Base-by-base conservation (phyloP, 2,329 filamentous ascomycete species). In the Tolypocladium sp. region DNA sequence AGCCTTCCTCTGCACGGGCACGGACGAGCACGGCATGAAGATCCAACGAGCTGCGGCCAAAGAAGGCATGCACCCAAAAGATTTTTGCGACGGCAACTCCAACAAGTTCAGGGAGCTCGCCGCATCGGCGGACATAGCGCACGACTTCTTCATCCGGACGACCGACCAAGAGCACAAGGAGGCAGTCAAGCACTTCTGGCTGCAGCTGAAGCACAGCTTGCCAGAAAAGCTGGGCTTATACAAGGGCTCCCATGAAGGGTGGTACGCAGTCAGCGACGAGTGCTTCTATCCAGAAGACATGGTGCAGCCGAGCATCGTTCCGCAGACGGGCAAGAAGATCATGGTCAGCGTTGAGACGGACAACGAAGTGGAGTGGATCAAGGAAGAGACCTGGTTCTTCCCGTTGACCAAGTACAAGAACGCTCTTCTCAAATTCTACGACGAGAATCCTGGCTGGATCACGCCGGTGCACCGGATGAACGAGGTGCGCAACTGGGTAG, bases 11-110 rank as follows among this genome's bases (percentile, higher is more conserved):
- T 87, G 89, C 67, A 99, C 94, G 1, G 94, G 94, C 60, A 97
- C 92, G 41, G 94, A 99, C 72, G 94, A 99, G 74, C 93, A 99
- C 77, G 94, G 94, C 51, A 89, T 97, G 84, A 99, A 99, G 81
- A 89, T 97, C 27, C 94, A 99, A 72, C 88, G 87, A 72, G 93
- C 93, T 0, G 91, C 94, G 1, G 78, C 81, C 8, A 83, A 85
- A 65, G 85, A 89, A 17, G 84, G 84, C 4, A 81, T 89, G 57
- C 81, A 87, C 0, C 88, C 92, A 0, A 90, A 93, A 71, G 79
- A 87, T n/a, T 92, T 97, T 65, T 97, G 93, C 75, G 92, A 97
- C 74, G 80, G 82, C 68, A 93, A 91, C 60, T 88, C 91, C 30
- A 82, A 87, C 62, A 88, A 88, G 41, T 97, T 97, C 74, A 82